Percentiles rank a stretch among this genome's conserved stretches.
Evolutionary conservation across 768 basidiomycete genomes (phyloP).

Genomic region (Mycena rosella): DNA sequence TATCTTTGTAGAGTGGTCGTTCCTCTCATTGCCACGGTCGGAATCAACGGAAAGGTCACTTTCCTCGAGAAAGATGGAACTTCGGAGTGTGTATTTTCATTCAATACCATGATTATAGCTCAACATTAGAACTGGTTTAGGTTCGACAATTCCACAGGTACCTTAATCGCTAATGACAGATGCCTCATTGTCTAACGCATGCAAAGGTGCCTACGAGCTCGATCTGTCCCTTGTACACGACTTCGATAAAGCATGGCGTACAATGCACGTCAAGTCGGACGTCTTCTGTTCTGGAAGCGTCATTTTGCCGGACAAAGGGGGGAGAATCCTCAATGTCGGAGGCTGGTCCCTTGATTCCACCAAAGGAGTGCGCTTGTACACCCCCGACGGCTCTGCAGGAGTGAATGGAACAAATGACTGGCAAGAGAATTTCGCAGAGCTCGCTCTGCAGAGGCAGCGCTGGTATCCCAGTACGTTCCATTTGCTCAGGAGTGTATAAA

Average conservation of each 20-base stretch:
- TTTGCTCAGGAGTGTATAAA: background rate
- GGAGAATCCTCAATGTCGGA: slow-evolving; percentile 73
- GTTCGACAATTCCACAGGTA: slow-evolving; percentile 74
- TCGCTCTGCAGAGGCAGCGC: slow-evolving; percentile 63
- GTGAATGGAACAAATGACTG: slow-evolving; percentile 83
- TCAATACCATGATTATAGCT: too few species aligned
- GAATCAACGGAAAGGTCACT: slow-evolving; percentile 85
- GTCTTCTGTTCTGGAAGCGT: slow-evolving; percentile 85
- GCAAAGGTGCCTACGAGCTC: slow-evolving; percentile 71
- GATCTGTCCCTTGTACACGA: slow-evolving; percentile 69
- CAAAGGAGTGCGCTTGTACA: slow-evolving; percentile 79
- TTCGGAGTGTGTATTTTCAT: slow-evolving; percentile 49
- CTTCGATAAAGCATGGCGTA: slow-evolving; percentile 72
- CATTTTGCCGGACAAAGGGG: slow-evolving; percentile 81
- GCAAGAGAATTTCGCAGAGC: slow-evolving; percentile 74
- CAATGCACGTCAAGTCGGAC: slow-evolving; percentile 81
- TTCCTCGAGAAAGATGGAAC: slow-evolving; percentile 85
- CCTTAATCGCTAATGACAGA: too few species aligned
- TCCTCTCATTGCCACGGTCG: slow-evolving; percentile 82
- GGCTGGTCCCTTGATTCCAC: slow-evolving; percentile 82
- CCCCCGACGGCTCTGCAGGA: slow-evolving; percentile 75
- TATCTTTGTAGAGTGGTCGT: slow-evolving; percentile 66
- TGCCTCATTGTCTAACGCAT: too few species aligned
- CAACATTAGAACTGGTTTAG: slow-evolving; percentile 39
- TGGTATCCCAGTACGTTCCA: slow-evolving; percentile 50